phyloP scores from a whole-genome alignment of 768 basidiomycete species.

The Porphyrellus cyaneotinctus region DNA sequence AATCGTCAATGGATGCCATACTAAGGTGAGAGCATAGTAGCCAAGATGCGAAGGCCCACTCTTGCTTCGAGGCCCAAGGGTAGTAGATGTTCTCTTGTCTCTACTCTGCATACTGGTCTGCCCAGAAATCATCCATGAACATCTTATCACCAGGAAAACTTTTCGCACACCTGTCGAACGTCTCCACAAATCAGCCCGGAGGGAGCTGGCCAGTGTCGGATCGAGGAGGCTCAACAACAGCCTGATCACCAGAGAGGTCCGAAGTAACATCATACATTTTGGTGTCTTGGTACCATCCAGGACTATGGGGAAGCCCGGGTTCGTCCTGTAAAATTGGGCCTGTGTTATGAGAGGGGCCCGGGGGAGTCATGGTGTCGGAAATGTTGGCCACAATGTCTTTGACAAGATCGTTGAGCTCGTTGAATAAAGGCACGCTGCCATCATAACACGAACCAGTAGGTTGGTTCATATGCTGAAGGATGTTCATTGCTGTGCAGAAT shows the following conservation, averaged over 20 bases:
- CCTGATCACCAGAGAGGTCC: too few species aligned
- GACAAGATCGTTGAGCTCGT: not conserved
- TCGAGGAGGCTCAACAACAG: too few species aligned
- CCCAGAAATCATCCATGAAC: not conserved
- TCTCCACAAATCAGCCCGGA: not conserved
- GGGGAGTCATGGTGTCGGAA: too few species aligned
- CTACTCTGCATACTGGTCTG: not conserved
- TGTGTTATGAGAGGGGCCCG: too few species aligned
- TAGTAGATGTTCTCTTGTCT: not conserved
- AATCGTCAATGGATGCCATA: not conserved
- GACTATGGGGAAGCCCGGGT: too few species aligned
- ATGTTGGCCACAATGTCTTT: not conserved
- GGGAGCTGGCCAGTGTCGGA: not conserved
- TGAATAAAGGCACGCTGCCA: not conserved
- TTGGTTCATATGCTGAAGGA: not conserved
- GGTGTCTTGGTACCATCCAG: too few species aligned
- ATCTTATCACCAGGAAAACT: not conserved
- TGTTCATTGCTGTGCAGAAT: too few species aligned
- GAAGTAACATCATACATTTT: too few species aligned
- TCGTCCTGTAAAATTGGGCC: too few species aligned
- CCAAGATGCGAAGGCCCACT: too few species aligned
- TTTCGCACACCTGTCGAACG: not conserved
- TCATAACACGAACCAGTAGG: not conserved
- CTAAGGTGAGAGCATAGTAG: not conserved
- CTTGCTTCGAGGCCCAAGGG: too few species aligned